A percentile compares a stretch with the other conserved stretches of the same genome.
Conservation (phyloP, 179 eudicot genomes). For the Silene coronaria region DNA sequence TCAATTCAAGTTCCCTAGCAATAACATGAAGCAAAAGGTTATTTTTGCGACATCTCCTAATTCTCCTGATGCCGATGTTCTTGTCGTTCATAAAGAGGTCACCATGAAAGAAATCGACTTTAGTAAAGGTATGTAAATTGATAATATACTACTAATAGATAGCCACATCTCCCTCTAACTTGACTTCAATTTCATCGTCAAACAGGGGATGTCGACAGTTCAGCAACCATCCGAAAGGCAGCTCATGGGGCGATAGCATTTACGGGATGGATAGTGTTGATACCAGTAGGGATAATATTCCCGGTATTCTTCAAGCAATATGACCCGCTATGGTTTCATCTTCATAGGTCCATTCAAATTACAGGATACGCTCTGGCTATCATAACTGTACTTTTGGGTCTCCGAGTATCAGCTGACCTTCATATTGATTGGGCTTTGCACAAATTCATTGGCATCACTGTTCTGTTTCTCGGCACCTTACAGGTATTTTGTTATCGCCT, state of each 20-base stretch:
- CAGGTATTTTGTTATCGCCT: slow-evolving; percentile 12
- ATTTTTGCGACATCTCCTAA: slow-evolving; percentile 11
- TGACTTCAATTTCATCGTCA: neutral
- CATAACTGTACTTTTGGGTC: slow-evolving; percentile 4
- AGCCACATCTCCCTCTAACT: no score
- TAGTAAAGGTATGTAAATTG: neutral
- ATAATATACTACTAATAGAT: no score
- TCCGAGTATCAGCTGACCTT: neutral
- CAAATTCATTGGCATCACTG: slow-evolving; percentile 3
- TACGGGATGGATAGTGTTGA: slow-evolving; percentile 10
- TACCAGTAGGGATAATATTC: slow-evolving; percentile 15
- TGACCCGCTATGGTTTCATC: slow-evolving; percentile 14
- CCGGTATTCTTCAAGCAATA: slow-evolving; percentile 6
- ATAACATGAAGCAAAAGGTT: slow-evolving; percentile 9
- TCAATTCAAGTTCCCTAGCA: slow-evolving; percentile 10
- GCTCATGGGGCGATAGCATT: slow-evolving; percentile 11
- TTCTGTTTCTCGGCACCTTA: slow-evolving; percentile 5
- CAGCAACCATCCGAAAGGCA: neutral
- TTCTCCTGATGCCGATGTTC: neutral
- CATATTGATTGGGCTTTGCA: neutral
- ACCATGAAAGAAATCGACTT: slow-evolving; percentile 15
- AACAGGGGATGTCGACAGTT: neutral
- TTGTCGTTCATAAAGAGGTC: neutral
- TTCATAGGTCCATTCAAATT: slow-evolving; percentile 7
- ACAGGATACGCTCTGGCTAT: slow-evolving; percentile 11